Conservation (phyloP, 805 yeast species). For the Yamadazyma laniorum region DNA sequence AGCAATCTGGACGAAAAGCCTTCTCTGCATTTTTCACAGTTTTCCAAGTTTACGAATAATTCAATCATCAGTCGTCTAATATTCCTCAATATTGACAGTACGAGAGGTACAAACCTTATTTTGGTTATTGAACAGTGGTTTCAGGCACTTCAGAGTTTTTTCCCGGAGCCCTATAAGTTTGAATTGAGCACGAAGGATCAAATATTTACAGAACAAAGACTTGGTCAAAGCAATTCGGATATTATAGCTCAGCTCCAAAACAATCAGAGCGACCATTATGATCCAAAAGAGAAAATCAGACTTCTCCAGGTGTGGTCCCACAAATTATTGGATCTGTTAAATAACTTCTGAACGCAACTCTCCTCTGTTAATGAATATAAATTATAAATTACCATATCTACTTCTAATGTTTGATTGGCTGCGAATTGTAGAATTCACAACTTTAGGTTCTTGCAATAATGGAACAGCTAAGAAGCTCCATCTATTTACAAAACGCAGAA, state of each 20-base stretch:
- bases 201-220: constrained; percentile 31
- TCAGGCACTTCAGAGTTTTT: constrained; percentile 19
- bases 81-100: constrained; percentile 1
- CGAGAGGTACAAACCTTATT: constrained; percentile 7
- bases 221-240: constrained; percentile 17
- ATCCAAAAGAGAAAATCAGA: constrained; percentile 5
- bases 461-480: no score
- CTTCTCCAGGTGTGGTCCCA: constrained; percentile 6
- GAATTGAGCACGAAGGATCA: constrained; percentile 37
- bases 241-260: constrained; percentile 7
- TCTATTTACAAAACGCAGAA: no score
- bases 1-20: not conserved
- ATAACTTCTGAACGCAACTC: no score
- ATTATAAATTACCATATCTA: no score
- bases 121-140: constrained; percentile 13
- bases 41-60: not conserved
- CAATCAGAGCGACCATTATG: constrained; percentile 4
- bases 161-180: constrained; percentile 26
- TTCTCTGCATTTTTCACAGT: not conserved
- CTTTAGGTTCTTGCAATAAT: no score
- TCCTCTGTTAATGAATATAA: no score
- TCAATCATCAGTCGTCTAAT: not conserved
- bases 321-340: not conserved
- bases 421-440: no score
- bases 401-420: no score